These are phyloP conservation scores for Aechmea fasciata DNA, from an alignment of 176 grass and related monocot genomes.

Conservation along the genomic window DNA sequence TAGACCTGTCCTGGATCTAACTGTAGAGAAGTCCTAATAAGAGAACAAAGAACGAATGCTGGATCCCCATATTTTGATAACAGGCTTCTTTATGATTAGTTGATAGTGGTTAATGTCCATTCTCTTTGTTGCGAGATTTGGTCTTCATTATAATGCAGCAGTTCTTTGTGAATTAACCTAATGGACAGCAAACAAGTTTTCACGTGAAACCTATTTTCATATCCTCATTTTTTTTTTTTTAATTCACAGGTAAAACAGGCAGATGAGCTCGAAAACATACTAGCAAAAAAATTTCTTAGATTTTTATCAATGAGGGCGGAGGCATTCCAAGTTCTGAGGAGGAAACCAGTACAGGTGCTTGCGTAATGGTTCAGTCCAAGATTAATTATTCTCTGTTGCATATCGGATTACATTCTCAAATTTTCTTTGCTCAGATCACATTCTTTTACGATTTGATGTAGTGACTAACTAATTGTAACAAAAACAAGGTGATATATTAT, in stretches of 20 bases:
- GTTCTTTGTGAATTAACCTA: background rate
- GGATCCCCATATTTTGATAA: too few relatives aligned
- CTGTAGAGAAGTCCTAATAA: too few relatives aligned
- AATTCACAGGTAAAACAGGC: slow-evolving; percentile 69
- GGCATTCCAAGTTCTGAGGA: slow-evolving; percentile 91
- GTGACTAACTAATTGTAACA: too few relatives aligned
- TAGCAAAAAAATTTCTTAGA: slow-evolving; percentile 90
- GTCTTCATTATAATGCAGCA: too few relatives aligned
- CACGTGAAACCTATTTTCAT: slow-evolving; percentile 6
- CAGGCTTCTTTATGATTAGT: too few relatives aligned
- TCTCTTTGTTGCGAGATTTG: background rate
- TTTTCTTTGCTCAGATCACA: too few relatives aligned
- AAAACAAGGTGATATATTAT: background rate
- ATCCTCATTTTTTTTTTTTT: background rate
- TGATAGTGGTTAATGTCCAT: too few relatives aligned
- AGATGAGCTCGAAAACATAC: slow-evolving; percentile 98
- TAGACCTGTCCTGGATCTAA: too few relatives aligned
- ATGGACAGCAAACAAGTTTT: background rate
- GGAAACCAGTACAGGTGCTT: slow-evolving; percentile 91
- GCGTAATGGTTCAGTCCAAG: slow-evolving; percentile 4
- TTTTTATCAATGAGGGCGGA: slow-evolving; percentile 98
- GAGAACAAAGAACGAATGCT: too few relatives aligned
- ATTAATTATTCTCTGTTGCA: background rate
- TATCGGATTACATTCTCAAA: background rate
- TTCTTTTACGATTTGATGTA: too few relatives aligned